Percentiles rank a stretch among this genome's conserved stretches.
These are phyloP conservation scores for Nemania serpens DNA, from an alignment of 2,329 filamentous ascomycete species.

Conservation along the genomic window DNA sequence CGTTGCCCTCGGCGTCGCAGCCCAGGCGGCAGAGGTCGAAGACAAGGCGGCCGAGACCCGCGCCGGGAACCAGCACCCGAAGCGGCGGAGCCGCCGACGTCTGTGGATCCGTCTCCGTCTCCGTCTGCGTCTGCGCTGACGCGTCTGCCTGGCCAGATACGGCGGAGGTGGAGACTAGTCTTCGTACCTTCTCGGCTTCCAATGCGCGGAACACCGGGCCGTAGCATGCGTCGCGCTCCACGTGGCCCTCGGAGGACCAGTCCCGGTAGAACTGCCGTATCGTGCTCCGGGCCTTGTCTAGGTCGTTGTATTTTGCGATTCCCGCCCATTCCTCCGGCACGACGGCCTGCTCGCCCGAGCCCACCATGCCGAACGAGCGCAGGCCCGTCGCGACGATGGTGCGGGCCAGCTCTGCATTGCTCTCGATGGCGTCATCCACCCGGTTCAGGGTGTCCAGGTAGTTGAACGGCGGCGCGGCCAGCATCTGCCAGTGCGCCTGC, in stretches of 20 bases:
- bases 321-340: slow-evolving; percentile 70
- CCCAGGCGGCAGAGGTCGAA: slow-evolving; percentile 81
- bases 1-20: slow-evolving; percentile 82
- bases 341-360: slow-evolving; percentile 45
- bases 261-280: slow-evolving; percentile 93
- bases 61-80: slow-evolving; percentile 83
- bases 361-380: slow-evolving; percentile 63
- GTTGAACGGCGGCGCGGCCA: slow-evolving; percentile 81
- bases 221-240: slow-evolving; percentile 79
- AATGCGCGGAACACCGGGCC: slow-evolving; percentile 72
- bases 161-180: background rate
- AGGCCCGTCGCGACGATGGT: slow-evolving; percentile 75
- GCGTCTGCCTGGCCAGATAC: background rate
- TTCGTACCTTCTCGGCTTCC: slow-evolving; percentile 48
- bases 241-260: slow-evolving; percentile 79
- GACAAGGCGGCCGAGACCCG: slow-evolving; percentile 84
- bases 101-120: slow-evolving; percentile 6
- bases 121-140: background rate
- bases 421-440: slow-evolving; percentile 86
- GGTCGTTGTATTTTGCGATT: slow-evolving; percentile 71
- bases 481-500: slow-evolving; percentile 78
- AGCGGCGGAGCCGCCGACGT: slow-evolving; percentile 47
- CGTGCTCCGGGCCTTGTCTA: slow-evolving; percentile 91
- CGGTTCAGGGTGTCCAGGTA: slow-evolving; percentile 77
- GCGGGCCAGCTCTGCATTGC: slow-evolving; percentile 82